phyloP scores from a whole-genome alignment of 495 filamentous ascomycete genomes.

The Daldinia bambusicola region DNA sequence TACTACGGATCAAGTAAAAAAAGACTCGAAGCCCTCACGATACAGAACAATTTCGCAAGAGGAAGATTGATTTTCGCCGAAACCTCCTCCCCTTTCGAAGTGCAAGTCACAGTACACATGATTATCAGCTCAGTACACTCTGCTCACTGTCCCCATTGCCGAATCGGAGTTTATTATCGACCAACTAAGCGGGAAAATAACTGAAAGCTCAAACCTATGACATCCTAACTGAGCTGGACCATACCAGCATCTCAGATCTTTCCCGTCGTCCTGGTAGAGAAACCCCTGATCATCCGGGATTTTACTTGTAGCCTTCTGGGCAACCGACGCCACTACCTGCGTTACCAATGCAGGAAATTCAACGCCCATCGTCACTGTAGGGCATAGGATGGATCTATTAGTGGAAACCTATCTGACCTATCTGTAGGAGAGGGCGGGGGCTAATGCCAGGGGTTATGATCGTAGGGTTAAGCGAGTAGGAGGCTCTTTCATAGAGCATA shows the following conservation, averaged over 20 bases:
- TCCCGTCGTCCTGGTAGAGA: conserved; percentile 31
- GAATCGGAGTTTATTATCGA: conserved; percentile 49
- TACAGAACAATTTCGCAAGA: conserved; percentile 23
- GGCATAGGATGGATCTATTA: conserved; percentile 35
- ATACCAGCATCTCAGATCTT: conserved; percentile 37
- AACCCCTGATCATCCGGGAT: conserved; percentile 33
- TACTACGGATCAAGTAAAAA: conserved; percentile 25
- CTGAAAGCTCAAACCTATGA: conserved; percentile 49
- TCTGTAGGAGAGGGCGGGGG: conserved; percentile 9
- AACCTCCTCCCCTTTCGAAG: conserved; percentile 31
- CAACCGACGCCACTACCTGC: conserved; percentile 43
- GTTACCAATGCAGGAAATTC: conserved; percentile 39
- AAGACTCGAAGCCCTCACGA: conserved; percentile 30
- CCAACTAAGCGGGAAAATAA: conserved; percentile 37
- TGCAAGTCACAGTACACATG: conserved; percentile 33
- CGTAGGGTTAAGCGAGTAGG: conserved; percentile 40
- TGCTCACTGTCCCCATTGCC: conserved; percentile 31
- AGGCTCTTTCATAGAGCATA: conserved; percentile 34
- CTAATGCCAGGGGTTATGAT: conserved; percentile 32
- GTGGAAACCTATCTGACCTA: conserved; percentile 12
- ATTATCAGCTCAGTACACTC: conserved; percentile 35
- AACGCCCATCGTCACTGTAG: conserved; percentile 36
- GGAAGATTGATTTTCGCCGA: conserved; percentile 29
- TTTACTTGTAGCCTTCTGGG: conserved; percentile 39
- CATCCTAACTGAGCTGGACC: conserved; percentile 50